Conservation (phyloP, 495 filamentous ascomycete genomes). For the Tuber borchii region DNA sequence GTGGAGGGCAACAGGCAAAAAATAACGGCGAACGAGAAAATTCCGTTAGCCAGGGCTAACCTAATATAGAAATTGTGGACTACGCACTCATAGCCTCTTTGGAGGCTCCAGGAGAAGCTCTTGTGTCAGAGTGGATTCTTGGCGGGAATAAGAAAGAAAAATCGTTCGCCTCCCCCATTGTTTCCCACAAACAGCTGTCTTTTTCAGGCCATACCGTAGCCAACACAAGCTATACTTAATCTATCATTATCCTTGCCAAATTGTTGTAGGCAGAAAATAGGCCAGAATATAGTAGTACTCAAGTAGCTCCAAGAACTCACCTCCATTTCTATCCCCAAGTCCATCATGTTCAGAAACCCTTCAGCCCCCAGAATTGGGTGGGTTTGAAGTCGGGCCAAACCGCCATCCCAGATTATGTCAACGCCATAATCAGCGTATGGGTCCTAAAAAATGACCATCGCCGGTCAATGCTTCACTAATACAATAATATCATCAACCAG, state of each 20-base stretch:
- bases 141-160: background rate
- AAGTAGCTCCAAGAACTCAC: background rate
- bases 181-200: background rate
- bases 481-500: background rate
- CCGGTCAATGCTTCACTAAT: background rate
- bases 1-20: background rate
- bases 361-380: background rate
- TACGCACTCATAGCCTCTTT: background rate
- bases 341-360: background rate
- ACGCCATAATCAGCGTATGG: background rate
- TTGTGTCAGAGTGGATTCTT: background rate
- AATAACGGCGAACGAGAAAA: constrained; percentile 4
- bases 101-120: background rate
- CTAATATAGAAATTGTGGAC: background rate
- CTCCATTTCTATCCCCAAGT: background rate
- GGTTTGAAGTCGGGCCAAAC: background rate
- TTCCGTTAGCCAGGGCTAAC: background rate
- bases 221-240: background rate
- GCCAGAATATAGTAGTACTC: background rate
- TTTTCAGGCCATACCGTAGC: background rate
- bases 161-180: background rate
- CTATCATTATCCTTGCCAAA: background rate
- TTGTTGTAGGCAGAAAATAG: background rate
- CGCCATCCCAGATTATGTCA: background rate
- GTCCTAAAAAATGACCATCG: background rate